These are phyloP conservation scores for Camptophora hylomeconis DNA, from an alignment of 2,329 filamentous ascomycete genomes.

Conservation along the genomic window DNA sequence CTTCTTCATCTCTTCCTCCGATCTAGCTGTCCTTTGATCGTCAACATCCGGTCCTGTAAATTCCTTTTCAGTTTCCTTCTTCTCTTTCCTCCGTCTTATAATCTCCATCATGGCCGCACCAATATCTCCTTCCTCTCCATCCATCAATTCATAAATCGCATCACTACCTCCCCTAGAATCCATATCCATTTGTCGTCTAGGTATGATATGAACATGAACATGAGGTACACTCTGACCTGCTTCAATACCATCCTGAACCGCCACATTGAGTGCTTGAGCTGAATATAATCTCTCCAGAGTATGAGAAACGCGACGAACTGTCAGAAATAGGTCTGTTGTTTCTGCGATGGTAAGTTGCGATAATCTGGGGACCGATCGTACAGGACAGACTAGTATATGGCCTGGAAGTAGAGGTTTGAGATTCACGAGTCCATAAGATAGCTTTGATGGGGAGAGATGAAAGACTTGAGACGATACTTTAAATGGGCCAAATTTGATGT, in stretches of 20 bases:
- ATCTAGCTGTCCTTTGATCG: slow-evolving; percentile 52
- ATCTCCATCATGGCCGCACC: slow-evolving; percentile 54
- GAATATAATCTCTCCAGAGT: slow-evolving; percentile 54
- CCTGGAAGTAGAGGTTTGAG: slow-evolving; percentile 87
- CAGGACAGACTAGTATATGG: slow-evolving; percentile 81
- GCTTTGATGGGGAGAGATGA: slow-evolving; percentile 49
- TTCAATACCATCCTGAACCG: slow-evolving; percentile 82
- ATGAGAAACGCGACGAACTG: slow-evolving; percentile 67
- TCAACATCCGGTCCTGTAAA: slow-evolving; percentile 54
- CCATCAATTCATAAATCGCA: slow-evolving; percentile 69
- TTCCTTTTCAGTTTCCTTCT: slow-evolving; percentile 33
- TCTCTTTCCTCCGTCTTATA: slow-evolving; percentile 18
- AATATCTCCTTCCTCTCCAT: slow-evolving; percentile 73
- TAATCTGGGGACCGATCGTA: slow-evolving; percentile 55
- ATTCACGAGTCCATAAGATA: slow-evolving; percentile 84
- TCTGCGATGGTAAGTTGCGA: slow-evolving; percentile 60
- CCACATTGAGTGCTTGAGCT: slow-evolving; percentile 75
- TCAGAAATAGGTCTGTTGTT: slow-evolving; percentile 73
- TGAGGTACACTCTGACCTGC: slow-evolving; percentile 91
- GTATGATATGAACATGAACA: slow-evolving; percentile 86
- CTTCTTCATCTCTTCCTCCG: slow-evolving; percentile 60
- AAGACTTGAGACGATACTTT: slow-evolving; percentile 81
- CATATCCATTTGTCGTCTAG: slow-evolving; percentile 48
- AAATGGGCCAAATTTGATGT: slow-evolving; percentile 61
- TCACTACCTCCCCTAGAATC: slow-evolving; percentile 50